These are phyloP conservation scores for Thielaviopsis musarum DNA, from an alignment of 2,329 filamentous ascomycete genomes.

Conservation along the genomic window DNA sequence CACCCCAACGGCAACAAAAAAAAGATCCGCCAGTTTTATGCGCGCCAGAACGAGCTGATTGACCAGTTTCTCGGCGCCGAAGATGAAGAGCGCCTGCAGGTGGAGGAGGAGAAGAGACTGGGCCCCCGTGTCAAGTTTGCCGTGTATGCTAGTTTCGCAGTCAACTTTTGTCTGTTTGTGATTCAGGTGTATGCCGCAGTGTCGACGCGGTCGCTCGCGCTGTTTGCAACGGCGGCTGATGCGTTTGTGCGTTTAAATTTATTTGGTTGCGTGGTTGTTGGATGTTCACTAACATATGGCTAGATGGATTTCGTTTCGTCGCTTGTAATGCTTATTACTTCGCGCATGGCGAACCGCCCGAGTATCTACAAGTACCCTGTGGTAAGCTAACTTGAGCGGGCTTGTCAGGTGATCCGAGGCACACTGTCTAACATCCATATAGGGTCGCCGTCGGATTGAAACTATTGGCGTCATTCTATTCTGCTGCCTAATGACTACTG, in stretches of 20 bases:
- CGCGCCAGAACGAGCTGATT: conserved; percentile 30
- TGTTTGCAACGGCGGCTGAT: conserved; percentile 50
- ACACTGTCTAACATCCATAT: background rate
- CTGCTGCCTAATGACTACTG: conserved; percentile 49
- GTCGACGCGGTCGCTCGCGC: conserved; percentile 40
- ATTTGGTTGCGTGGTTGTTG: background rate
- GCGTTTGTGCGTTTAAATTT: conserved; percentile 31
- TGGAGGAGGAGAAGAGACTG: conserved; percentile 33
- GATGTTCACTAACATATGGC: background rate
- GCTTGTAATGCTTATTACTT: conserved; percentile 43
- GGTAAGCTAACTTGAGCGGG: conserved; percentile 18
- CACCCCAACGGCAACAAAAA: conserved; percentile 28
- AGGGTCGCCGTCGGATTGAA: conserved; percentile 44
- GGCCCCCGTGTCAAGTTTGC: conserved; percentile 35
- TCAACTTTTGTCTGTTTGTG: conserved; percentile 36
- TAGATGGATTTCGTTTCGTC: conserved; percentile 48
- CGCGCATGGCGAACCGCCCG: conserved; percentile 38
- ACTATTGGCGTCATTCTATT: conserved; percentile 50
- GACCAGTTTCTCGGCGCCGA: conserved; percentile 36
- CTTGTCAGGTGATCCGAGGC: background rate
- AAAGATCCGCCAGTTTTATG: conserved; percentile 30
- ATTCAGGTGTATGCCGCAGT: conserved; percentile 43
- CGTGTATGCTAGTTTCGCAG: conserved; percentile 32
- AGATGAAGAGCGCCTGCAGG: conserved; percentile 35
- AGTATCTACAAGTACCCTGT: conserved; percentile 48